Conservation (phyloP, 169 alveolate genomes). For the Perkinsus olseni region DNA sequence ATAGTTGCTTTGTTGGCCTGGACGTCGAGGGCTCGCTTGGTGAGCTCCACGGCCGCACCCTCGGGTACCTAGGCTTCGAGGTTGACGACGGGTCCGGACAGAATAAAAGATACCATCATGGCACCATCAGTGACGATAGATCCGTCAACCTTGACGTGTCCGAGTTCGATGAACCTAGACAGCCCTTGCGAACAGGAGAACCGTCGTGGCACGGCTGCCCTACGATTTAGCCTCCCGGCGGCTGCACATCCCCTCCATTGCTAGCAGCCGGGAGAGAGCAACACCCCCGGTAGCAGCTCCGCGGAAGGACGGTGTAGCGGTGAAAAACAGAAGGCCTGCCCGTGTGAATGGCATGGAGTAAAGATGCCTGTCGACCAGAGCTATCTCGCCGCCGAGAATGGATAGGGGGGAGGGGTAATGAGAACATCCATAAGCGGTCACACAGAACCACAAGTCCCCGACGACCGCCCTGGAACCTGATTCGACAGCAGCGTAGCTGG, state of each 20-base stretch:
- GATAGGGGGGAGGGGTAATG: too few species aligned
- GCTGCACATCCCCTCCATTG: neutral
- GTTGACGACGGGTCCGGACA: neutral
- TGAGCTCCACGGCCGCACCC: neutral
- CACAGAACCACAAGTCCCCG: too few species aligned
- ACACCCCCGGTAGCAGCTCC: neutral
- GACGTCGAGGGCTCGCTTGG: neutral
- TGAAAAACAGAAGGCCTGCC: neutral
- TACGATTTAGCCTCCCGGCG: neutral
- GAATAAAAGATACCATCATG: neutral
- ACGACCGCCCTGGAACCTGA: too few species aligned
- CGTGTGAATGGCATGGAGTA: too few species aligned
- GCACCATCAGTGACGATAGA: neutral
- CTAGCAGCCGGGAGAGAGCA: neutral
- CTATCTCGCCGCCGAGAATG: too few species aligned
- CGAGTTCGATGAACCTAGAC: neutral
- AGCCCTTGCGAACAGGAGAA: neutral
- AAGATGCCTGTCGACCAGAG: too few species aligned
- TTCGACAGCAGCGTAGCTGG: too few species aligned
- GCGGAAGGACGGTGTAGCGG: neutral
- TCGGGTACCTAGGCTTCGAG: neutral
- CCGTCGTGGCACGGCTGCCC: neutral
- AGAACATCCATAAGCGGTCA: too few species aligned
- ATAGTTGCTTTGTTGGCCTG: neutral
- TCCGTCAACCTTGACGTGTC: neutral